Percentiles rank a stretch among this genome's conserved stretches.
Conservation (phyloP, 345 rosid genomes). For the Dimocarpus longan region DNA sequence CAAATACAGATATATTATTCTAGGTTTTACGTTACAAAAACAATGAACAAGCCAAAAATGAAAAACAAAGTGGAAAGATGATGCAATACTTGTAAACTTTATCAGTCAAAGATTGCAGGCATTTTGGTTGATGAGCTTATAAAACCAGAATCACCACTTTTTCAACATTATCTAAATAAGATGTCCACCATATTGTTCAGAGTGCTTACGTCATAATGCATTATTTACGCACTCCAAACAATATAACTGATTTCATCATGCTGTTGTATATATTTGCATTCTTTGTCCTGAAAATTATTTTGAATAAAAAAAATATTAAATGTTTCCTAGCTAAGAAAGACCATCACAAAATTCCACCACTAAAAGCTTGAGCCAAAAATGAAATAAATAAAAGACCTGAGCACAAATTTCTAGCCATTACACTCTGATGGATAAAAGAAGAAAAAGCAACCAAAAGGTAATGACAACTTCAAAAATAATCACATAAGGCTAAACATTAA, state of each 20-base stretch:
- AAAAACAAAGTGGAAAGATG: background rate
- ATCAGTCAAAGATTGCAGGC: background rate
- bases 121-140: background rate
- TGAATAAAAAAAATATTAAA: too few species aligned
- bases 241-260: background rate
- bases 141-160: background rate
- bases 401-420: background rate
- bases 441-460: background rate
- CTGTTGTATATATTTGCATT: background rate
- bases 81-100: background rate
- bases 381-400: background rate
- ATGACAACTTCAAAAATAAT: background rate
- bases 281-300: background rate
- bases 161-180: too few species aligned
- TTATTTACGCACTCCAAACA: background rate
- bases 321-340: background rate
- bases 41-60: conserved; percentile 2
- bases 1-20: background rate
- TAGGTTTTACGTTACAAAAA: background rate
- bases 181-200: background rate
- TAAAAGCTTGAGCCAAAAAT: background rate
- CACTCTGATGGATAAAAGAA: background rate
- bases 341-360: background rate
- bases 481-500: background rate
- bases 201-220: background rate